A percentile compares a stretch with the other conserved stretches of the same genome.
Evolutionary conservation across 2,329 filamentous ascomycete genomes (phyloP).

Genomic region (Sarocladiaceae sp.): DNA sequence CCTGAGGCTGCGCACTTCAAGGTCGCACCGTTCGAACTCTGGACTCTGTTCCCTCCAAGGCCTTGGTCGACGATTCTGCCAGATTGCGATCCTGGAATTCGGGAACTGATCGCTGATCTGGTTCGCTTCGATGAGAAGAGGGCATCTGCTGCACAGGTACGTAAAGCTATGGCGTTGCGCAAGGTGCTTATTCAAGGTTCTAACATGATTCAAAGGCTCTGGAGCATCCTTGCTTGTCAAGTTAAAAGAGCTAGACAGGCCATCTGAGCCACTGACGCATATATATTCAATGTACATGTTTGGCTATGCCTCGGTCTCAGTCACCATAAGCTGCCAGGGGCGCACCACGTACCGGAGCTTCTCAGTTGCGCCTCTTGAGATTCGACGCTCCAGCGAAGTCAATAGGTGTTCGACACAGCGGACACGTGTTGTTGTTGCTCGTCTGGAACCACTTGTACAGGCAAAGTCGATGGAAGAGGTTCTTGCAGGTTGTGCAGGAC

Average conservation of each 20-base stretch:
- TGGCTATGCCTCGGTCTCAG: too few relatives aligned
- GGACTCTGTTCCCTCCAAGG: conserved; percentile 54
- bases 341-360: neutral
- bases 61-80: conserved; percentile 47
- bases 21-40: conserved; percentile 85
- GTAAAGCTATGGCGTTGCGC: too few relatives aligned
- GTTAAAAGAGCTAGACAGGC: too few relatives aligned
- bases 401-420: conserved; percentile 86
- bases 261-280: too few relatives aligned
- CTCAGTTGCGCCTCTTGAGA: neutral
- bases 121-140: conserved; percentile 69
- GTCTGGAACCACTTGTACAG: conserved; percentile 96
- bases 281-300: too few relatives aligned
- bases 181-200: too few relatives aligned
- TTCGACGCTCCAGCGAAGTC: conserved; percentile 41
- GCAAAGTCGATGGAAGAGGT: conserved; percentile 84
- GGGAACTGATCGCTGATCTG: conserved; percentile 59
- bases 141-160: conserved; percentile 51
- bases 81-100: conserved; percentile 48
- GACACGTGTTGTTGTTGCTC: conserved; percentile 86
- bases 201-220: too few relatives aligned
- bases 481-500: conserved; percentile 84
- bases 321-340: too few relatives aligned
- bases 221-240: too few relatives aligned
- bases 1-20: conserved; percentile 65